Percentiles rank a stretch among this genome's conserved stretches.
These are phyloP conservation scores for Hemisphaericaspora lyxosophila DNA, from an alignment of 1,139 yeast genomes.

Conservation along the genomic window DNA sequence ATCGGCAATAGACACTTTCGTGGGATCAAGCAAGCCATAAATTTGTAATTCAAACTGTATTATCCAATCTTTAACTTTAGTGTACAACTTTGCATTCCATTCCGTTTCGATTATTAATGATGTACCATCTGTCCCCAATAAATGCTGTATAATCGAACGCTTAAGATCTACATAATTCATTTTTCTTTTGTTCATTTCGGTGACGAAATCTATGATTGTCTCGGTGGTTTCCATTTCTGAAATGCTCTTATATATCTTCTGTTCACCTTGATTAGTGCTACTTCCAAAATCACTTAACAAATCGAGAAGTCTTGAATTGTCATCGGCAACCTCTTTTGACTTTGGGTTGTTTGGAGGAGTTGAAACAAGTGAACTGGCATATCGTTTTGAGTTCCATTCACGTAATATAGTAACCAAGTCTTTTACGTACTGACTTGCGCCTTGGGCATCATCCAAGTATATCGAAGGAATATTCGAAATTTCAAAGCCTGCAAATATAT, in stretches of 20 bases:
- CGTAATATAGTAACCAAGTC: constrained; percentile 29
- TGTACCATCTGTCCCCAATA: constrained; percentile 24
- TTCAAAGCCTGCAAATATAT: constrained; percentile 12
- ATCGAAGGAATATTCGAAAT: constrained; percentile 21
- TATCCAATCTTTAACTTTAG: constrained; percentile 34
- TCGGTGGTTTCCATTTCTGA: constrained; percentile 17
- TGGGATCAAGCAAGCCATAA: neutral
- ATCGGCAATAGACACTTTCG: neutral
- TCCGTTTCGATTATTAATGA: constrained; percentile 23
- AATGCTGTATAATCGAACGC: constrained; percentile 36
- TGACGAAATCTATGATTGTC: constrained; percentile 25
- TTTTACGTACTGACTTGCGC: constrained; percentile 12
- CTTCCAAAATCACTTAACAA: constrained; percentile 39
- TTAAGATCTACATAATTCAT: constrained; percentile 49
- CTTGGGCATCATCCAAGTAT: constrained; percentile 17
- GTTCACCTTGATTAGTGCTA: constrained; percentile 15
- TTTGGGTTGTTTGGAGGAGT: constrained; percentile 16
- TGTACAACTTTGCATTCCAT: constrained; percentile 28
- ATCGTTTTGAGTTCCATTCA: constrained; percentile 23
- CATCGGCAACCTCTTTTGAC: constrained; percentile 21
- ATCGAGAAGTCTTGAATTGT: constrained; percentile 36
- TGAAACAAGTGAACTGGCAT: constrained; percentile 15
- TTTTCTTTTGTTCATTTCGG: constrained; percentile 24
- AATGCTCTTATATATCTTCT: constrained; percentile 4
- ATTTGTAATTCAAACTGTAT: constrained; percentile 29